A percentile compares a stretch with the other conserved stretches of the same genome.
These are phyloP conservation scores for Eimeria brunetti DNA, from an alignment of 169 alveolate genomes.

Conservation along the genomic window DNA sequence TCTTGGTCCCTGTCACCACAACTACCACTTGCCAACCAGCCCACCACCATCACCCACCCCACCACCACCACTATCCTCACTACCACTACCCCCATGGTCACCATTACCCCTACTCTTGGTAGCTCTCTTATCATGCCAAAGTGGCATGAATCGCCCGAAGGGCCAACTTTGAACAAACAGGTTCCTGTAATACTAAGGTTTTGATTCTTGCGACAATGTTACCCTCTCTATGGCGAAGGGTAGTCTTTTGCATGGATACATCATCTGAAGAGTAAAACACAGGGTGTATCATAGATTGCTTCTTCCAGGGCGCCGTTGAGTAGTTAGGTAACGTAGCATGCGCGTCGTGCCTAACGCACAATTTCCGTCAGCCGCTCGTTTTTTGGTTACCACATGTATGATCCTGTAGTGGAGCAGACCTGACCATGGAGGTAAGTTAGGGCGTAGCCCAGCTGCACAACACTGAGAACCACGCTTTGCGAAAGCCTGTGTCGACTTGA, in stretches of 20 bases:
- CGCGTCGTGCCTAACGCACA: background rate
- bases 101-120: constrained; percentile 22
- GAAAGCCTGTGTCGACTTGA: too few relatives aligned
- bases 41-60: background rate
- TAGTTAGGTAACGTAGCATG: too few relatives aligned
- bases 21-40: too few relatives aligned
- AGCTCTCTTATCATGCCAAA: background rate
- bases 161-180: constrained; percentile 19
- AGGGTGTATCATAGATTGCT: background rate
- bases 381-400: background rate
- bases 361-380: background rate
- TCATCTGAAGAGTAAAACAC: background rate
- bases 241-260: background rate
- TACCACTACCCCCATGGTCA: background rate
- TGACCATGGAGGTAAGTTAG: too few relatives aligned
- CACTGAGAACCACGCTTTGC: too few relatives aligned
- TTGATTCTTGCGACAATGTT: background rate
- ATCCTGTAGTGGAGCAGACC: background rate
- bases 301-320: too few relatives aligned
- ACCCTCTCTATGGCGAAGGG: background rate
- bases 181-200: constrained; percentile 1
- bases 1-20: too few relatives aligned
- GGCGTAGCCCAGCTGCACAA: too few relatives aligned
- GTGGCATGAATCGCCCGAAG: constrained; percentile 29
- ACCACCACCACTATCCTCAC: background rate